Conservation (phyloP, 192 early-diverging fungal genomes). For the Gaertneriomyces sp. region DNA sequence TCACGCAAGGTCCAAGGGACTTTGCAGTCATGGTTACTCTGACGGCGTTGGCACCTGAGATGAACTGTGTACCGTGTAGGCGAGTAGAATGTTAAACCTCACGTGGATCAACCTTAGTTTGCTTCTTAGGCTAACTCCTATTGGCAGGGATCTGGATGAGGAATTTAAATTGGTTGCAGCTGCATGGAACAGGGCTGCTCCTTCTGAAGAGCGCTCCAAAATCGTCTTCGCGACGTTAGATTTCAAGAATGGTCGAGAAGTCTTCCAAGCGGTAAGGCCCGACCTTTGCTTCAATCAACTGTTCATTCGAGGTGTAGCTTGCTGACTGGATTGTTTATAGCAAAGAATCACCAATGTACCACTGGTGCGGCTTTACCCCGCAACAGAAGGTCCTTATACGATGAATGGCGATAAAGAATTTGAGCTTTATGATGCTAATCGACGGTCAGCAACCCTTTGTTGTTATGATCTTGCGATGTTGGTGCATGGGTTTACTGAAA, state of each 20-base stretch:
- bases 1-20: conserved; percentile 61
- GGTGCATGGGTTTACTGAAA: neutral
- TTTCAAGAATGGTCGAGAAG: conserved; percentile 56
- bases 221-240: conserved; percentile 67
- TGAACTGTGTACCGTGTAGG: conserved; percentile 73
- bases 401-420: conserved; percentile 39
- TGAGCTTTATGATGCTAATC: conserved; percentile 59
- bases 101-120: neutral
- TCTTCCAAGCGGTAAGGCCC: conserved; percentile 60
- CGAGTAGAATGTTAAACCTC: conserved; percentile 27
- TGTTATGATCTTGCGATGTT: neutral
- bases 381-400: conserved; percentile 53
- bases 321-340: neutral
- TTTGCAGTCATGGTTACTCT: conserved; percentile 65
- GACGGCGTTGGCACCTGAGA: conserved; percentile 59
- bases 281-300: neutral
- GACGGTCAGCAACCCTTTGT: conserved; percentile 33
- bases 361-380: conserved; percentile 62
- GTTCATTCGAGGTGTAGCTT: neutral
- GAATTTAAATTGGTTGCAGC: conserved; percentile 61
- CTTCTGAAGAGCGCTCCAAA: conserved; percentile 25
- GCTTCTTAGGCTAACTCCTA: neutral
- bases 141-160: conserved; percentile 61
- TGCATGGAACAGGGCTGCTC: conserved; percentile 41
- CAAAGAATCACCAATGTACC: conserved; percentile 43